Conservation (phyloP, 345 rosid genomes). For the Bruguiera parviflora region DNA sequence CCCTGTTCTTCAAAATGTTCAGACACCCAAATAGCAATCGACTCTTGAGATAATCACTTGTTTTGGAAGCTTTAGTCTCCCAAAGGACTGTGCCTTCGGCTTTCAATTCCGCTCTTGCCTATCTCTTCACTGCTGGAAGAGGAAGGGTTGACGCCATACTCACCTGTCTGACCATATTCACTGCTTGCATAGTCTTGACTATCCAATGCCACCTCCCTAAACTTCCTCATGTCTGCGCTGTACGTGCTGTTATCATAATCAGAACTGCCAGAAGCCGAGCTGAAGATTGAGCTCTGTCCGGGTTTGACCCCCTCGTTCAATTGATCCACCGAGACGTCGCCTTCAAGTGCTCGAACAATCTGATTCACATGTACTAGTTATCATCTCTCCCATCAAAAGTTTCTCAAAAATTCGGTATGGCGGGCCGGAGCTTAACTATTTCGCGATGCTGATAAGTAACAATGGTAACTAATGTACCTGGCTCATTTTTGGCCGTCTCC, state of each 20-base stretch:
- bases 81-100: conserved; percentile 11
- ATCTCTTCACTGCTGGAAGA: conserved; percentile 58
- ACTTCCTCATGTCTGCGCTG: conserved; percentile 45
- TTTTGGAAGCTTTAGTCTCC: background rate
- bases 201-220: conserved; percentile 42
- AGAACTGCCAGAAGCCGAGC: conserved; percentile 26
- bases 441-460: background rate
- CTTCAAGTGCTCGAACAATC: conserved; percentile 76
- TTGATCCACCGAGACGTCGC: conserved; percentile 56
- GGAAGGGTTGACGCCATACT: conserved; percentile 70
- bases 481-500: conserved; percentile 81
- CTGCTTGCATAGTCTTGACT: conserved; percentile 47
- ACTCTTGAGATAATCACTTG: background rate
- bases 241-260: conserved; percentile 38
- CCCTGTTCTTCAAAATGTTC: background rate
- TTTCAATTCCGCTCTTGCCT: background rate
- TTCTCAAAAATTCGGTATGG: too few species aligned
- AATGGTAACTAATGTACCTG: conserved; percentile 41
- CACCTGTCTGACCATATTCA: conserved; percentile 62
- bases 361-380: conserved; percentile 14
- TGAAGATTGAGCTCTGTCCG: conserved; percentile 29
- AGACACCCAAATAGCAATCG: background rate
- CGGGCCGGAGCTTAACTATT: too few species aligned
- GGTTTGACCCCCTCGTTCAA: conserved; percentile 46
- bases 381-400: too few species aligned